Evolutionary conservation across 371 early-diverging fungal genomes (phyloP), one percentile per base, ranked within the genome.

Genomic region (Circinella minor): DNA sequence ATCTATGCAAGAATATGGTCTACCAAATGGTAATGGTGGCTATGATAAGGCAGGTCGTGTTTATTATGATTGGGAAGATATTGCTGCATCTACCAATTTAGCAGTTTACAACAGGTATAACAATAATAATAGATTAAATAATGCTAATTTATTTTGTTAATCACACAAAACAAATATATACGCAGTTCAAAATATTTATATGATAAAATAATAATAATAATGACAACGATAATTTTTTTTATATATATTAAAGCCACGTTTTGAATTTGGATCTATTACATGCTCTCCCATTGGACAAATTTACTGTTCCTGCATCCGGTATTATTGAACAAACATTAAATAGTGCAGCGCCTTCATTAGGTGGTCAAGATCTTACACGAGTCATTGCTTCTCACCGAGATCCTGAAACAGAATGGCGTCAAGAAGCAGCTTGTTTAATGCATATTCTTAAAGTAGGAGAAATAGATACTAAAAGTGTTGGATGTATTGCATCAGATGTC

Each of bases 1-100:
- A 63, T 20, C 68, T 18, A 72, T 85, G 81, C 65, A 70, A 72
- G 37, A 74, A 48, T 36, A 74, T 57, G 80, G 87, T 66, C 73
- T 83, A 38, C 69, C 72, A 7, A 80, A 78, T 34, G 55, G 73
- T 14, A 71, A 80, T 6, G 81, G 82, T n/a, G 73, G 73, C 5
- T 80, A 72, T 57, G 79, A 79, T 66, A 86, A 83, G 68, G 81
- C 84, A 38, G 85, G 91, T 55, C 83, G 90, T 39, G 81, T 89
- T 4, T 92, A 90, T 74, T 95, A 92, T 69, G 86, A 83, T 51
- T 95, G 94, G 93, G 73, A 83, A 27, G 92, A 93, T 67, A 77
- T 93, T 59, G 75, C 80, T 27, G 57, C 61, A 9, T 79, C 79
- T 3, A 74, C 75, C n/a, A 85, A 88, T 65, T 80, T 86, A 64